A percentile compares a stretch with the other conserved stretches of the same genome.
These are phyloP conservation scores for Neofusicoccum sp. DNA, from an alignment of 2,329 filamentous ascomycete genomes.

Conservation along the genomic window DNA sequence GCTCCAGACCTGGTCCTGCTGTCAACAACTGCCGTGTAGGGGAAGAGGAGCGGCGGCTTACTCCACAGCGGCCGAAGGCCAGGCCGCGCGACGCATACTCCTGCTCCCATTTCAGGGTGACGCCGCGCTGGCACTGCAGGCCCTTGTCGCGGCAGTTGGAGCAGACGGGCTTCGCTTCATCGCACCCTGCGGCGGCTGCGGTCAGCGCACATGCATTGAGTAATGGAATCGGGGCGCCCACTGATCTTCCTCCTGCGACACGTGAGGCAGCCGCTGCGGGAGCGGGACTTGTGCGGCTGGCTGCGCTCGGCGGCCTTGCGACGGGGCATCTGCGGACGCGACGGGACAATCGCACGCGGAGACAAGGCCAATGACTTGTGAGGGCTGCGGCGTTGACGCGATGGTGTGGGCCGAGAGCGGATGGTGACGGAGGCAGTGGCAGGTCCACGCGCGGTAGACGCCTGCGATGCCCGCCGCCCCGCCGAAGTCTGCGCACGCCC, in stretches of 20 bases:
- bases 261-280: conserved; percentile 44
- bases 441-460: conserved; percentile 12
- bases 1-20: conserved; percentile 35
- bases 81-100: conserved; percentile 45
- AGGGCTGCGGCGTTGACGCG: neutral
- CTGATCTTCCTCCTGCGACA: conserved; percentile 44
- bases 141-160: conserved; percentile 40
- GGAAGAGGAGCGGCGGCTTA: neutral
- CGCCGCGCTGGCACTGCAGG: conserved; percentile 38
- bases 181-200: conserved; percentile 33
- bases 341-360: neutral
- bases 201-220: neutral
- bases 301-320: conserved; percentile 23
- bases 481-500: neutral
- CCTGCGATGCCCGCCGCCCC: neutral
- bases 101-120: conserved; percentile 32
- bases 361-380: neutral
- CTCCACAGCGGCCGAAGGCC: conserved; percentile 47
- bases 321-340: conserved; percentile 24
- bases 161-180: conserved; percentile 43
- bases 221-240: neutral
- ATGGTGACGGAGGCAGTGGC: conserved; percentile 6
- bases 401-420: conserved; percentile 1
- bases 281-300: conserved; percentile 30
- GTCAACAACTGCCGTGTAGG: neutral